These are phyloP conservation scores for Xylaria sp. DNA, from an alignment of 2,329 filamentous ascomycete species.

Conservation along the genomic window DNA sequence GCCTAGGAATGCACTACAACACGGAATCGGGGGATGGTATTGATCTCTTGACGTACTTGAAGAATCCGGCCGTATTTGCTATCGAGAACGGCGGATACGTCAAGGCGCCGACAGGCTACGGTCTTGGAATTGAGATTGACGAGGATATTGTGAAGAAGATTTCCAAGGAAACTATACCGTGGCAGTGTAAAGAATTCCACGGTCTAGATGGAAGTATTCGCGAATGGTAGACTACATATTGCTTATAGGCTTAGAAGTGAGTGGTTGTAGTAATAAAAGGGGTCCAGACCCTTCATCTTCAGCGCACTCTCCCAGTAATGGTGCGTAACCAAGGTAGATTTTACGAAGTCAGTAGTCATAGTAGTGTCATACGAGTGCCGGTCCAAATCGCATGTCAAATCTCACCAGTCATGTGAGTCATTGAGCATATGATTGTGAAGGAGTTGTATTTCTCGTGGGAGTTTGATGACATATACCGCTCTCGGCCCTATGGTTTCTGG, in stretches of 20 bases:
- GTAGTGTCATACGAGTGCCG: neutral
- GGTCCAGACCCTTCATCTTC: neutral
- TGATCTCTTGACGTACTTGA: slow-evolving; percentile 74
- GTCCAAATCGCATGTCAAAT: too few relatives aligned
- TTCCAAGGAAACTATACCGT: slow-evolving; percentile 68
- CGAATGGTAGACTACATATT: slow-evolving; percentile 34
- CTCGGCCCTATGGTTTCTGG: too few relatives aligned
- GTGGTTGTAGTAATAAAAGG: neutral
- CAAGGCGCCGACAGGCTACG: slow-evolving; percentile 67
- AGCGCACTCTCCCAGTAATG: neutral
- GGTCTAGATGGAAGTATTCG: slow-evolving; percentile 54
- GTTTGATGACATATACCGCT: too few relatives aligned
- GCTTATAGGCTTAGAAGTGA: neutral
- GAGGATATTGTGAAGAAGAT: slow-evolving; percentile 73
- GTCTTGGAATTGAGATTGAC: slow-evolving; percentile 76
- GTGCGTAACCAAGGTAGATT: too few relatives aligned
- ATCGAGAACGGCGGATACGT: slow-evolving; percentile 73
- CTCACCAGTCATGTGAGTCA: too few relatives aligned
- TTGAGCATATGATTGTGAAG: too few relatives aligned
- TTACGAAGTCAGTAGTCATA: too few relatives aligned
- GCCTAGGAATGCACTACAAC: slow-evolving; percentile 83
- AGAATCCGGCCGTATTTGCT: slow-evolving; percentile 72
- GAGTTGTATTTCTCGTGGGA: too few relatives aligned
- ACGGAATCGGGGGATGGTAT: slow-evolving; percentile 61
- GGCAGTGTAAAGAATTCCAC: slow-evolving; percentile 74